Percentiles rank a stretch among this genome's conserved stretches.
phyloP scores from a whole-genome alignment of 2,329 filamentous ascomycete genomes.

The Talaromyces sp. region DNA sequence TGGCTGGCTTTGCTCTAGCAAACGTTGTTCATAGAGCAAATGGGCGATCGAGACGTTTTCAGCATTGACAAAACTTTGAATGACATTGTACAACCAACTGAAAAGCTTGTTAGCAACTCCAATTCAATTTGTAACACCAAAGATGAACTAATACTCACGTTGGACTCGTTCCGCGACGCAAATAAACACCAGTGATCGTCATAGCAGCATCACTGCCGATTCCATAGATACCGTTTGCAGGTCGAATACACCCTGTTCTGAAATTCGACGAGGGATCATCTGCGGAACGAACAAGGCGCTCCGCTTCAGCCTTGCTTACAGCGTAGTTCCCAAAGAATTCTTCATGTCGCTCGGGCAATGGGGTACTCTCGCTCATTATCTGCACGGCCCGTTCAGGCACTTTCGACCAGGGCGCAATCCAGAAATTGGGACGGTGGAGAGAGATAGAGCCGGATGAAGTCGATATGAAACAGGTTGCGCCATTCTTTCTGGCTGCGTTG shows the following conservation, averaged over 20 bases:
- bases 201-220: constrained; percentile 45
- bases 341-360: constrained; percentile 43
- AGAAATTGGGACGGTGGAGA: constrained; percentile 47
- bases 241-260: constrained; percentile 58
- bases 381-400: constrained; percentile 49
- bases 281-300: constrained; percentile 53
- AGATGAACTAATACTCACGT: constrained; percentile 25
- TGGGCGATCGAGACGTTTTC: constrained; percentile 60
- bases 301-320: constrained; percentile 55
- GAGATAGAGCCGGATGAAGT: constrained; percentile 57
- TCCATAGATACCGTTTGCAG: constrained; percentile 58
- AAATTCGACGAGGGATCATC: constrained; percentile 44
- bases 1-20: constrained; percentile 41
- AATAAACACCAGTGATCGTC: constrained; percentile 43
- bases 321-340: constrained; percentile 56
- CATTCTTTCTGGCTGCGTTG: constrained; percentile 48
- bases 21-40: constrained; percentile 55
- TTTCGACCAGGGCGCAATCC: constrained; percentile 49
- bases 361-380: constrained; percentile 48
- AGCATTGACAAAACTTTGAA: constrained; percentile 55
- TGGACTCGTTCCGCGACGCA: constrained; percentile 42
- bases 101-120: not conserved
- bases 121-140: not conserved
- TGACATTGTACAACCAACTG: constrained; percentile 49
- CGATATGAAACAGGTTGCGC: constrained; percentile 55